A percentile compares a stretch with the other conserved stretches of the same genome.
Evolutionary conservation across 139 green algal genomes (phyloP).

Genomic region (Eudorina sp.): DNA sequence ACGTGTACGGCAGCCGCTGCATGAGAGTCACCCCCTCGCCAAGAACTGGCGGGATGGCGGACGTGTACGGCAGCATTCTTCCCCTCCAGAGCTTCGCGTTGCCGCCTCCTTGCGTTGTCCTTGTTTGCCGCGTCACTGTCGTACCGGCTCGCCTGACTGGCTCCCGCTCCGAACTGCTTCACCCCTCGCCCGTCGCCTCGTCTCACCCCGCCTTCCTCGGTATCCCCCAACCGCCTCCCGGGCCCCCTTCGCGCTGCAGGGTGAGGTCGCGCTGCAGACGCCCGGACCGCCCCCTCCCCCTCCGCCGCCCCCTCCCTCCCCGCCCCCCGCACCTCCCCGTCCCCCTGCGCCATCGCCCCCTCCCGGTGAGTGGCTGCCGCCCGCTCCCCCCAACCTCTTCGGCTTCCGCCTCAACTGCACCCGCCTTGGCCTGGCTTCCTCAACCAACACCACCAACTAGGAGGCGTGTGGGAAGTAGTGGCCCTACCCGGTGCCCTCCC

Average conservation of each 20-base stretch:
- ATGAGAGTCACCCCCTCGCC: too few relatives aligned
- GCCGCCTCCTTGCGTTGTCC: background rate
- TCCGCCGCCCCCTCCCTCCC: background rate
- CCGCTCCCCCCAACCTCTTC: too few relatives aligned
- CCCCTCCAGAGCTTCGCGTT: background rate
- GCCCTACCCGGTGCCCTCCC: too few relatives aligned
- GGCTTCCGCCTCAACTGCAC: background rate
- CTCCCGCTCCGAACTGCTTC: too few relatives aligned
- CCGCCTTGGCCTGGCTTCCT: too few relatives aligned
- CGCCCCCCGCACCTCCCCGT: background rate
- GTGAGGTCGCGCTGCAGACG: background rate
- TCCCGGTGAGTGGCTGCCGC: slow-evolving; percentile 11
- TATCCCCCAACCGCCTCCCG: background rate
- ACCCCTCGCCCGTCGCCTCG: too few relatives aligned
- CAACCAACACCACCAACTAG: too few relatives aligned
- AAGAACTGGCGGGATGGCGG: background rate
- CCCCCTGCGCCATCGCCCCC: background rate
- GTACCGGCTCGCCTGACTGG: too few relatives aligned
- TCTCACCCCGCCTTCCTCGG: background rate
- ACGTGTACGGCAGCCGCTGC: background rate
- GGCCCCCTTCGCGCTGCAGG: background rate
- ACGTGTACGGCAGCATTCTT: background rate
- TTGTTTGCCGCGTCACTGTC: too few relatives aligned
- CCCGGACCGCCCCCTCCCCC: background rate
- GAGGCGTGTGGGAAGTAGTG: too few relatives aligned